These are phyloP conservation scores for Carex cristatella DNA, from an alignment of 176 grass and related monocot genomes.

Conservation along the genomic window DNA sequence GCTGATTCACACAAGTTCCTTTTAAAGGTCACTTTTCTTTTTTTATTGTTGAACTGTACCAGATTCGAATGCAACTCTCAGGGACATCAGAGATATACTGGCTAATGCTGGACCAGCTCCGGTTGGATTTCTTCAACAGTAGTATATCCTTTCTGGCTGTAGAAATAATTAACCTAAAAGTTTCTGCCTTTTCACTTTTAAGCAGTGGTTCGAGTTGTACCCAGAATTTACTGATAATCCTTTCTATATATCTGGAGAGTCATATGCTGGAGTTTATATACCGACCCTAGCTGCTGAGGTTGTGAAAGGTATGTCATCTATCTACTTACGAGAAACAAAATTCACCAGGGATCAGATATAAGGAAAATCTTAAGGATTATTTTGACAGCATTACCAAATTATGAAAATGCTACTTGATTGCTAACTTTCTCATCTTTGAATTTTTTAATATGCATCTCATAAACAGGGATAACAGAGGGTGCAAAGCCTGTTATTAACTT, in stretches of 20 bases:
- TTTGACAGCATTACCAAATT: background rate
- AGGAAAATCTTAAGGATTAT: background rate
- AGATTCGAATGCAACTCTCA: background rate
- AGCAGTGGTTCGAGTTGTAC: constrained; percentile 79
- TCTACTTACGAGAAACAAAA: background rate
- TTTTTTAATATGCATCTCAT: constrained; percentile 1
- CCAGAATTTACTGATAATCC: constrained; percentile 56
- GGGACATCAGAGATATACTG: background rate
- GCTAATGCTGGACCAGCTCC: background rate
- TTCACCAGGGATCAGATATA: background rate
- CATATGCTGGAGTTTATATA: constrained; percentile 79
- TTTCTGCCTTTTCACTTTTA: background rate
- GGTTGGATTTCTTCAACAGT: background rate
- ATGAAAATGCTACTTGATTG: background rate
- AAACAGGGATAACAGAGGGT: constrained; percentile 43
- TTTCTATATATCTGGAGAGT: constrained; percentile 86
- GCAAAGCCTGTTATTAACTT: constrained; percentile 57
- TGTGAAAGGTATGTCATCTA: constrained; percentile 51
- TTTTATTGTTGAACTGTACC: background rate
- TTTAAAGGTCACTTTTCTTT: constrained; percentile 46
- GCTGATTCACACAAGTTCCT: constrained; percentile 75
- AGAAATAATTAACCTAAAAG: constrained; percentile 34
- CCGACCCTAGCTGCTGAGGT: constrained; percentile 68
- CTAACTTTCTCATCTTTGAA: background rate
- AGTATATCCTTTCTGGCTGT: background rate